Percentiles rank a stretch among this genome's conserved stretches.
Conservation (phyloP, 225 moss, liverwort and hornwort genomes). For the Sphagnum contortum region DNA sequence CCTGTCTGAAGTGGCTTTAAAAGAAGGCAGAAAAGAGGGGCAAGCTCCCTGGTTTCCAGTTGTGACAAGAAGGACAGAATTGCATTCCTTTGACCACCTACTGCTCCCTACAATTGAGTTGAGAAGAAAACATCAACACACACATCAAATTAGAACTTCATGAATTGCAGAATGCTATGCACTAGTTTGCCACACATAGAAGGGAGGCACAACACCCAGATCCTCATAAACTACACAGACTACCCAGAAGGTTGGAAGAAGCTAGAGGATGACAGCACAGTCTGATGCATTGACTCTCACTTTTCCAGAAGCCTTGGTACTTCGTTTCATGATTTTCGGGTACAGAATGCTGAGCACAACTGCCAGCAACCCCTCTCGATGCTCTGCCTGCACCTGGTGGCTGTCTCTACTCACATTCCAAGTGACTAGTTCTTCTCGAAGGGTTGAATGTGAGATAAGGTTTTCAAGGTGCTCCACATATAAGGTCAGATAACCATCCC, state of each 20-base stretch:
- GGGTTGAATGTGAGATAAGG: constrained; percentile 68
- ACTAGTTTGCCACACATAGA: too few relatives aligned
- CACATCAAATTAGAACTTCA: too few relatives aligned
- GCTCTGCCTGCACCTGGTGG: constrained; percentile 69
- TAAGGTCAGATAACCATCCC: constrained; percentile 62
- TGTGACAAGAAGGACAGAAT: constrained; percentile 86
- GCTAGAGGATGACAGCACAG: not conserved
- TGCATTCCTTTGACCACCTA: constrained; percentile 81
- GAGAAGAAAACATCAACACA: not conserved
- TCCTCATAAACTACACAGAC: too few relatives aligned
- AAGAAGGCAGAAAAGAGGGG: constrained; percentile 66
- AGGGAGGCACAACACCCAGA: too few relatives aligned
- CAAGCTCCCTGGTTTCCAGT: constrained; percentile 71
- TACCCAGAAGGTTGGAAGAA: too few relatives aligned
- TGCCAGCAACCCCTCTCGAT: constrained; percentile 57
- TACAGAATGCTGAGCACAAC: constrained; percentile 69
- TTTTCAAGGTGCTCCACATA: constrained; percentile 75
- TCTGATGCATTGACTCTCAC: constrained; percentile 7
- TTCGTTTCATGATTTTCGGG: constrained; percentile 93
- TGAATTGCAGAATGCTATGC: too few relatives aligned
- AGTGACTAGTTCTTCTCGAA: constrained; percentile 89
- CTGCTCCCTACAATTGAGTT: constrained; percentile 39
- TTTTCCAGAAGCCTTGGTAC: constrained; percentile 79
- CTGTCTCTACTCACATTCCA: constrained; percentile 79
- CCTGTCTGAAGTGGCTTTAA: constrained; percentile 63